phyloP scores from a whole-genome alignment of 176 grass and related monocot species.

The Canna indica region DNA sequence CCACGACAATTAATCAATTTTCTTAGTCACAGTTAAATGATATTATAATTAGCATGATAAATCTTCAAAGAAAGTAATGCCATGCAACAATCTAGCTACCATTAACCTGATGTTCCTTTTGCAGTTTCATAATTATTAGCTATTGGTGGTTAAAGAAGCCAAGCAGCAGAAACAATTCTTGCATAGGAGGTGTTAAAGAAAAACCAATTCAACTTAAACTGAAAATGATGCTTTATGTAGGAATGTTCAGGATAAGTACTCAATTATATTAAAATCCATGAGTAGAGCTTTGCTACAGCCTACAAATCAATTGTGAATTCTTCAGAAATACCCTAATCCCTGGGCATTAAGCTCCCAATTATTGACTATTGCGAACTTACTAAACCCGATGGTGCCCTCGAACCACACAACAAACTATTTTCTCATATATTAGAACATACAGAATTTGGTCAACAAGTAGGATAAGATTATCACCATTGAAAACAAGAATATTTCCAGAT shows the following conservation, averaged over 20 bases:
- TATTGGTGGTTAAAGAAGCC: background rate
- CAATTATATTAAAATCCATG: background rate
- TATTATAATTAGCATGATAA: background rate
- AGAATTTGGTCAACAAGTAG: background rate
- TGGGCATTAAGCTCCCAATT: background rate
- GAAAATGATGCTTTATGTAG: background rate
- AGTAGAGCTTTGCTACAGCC: background rate
- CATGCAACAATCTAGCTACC: background rate
- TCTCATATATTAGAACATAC: background rate
- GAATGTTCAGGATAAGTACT: background rate
- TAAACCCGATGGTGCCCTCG: background rate
- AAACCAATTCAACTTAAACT: background rate
- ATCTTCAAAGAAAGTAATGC: background rate
- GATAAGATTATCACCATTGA: slow-evolving; percentile 48
- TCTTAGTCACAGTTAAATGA: background rate
- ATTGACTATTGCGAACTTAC: background rate
- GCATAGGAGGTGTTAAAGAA: background rate
- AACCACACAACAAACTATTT: background rate
- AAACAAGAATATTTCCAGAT: slow-evolving; percentile 66
- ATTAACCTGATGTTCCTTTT: background rate
- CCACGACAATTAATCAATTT: background rate
- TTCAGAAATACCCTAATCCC: background rate
- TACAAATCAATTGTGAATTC: background rate
- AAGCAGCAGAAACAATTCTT: background rate
- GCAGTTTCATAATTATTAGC: background rate